Base-by-base conservation (phyloP, 139 green algal species). In the Dunaliella primolecta region DNA sequence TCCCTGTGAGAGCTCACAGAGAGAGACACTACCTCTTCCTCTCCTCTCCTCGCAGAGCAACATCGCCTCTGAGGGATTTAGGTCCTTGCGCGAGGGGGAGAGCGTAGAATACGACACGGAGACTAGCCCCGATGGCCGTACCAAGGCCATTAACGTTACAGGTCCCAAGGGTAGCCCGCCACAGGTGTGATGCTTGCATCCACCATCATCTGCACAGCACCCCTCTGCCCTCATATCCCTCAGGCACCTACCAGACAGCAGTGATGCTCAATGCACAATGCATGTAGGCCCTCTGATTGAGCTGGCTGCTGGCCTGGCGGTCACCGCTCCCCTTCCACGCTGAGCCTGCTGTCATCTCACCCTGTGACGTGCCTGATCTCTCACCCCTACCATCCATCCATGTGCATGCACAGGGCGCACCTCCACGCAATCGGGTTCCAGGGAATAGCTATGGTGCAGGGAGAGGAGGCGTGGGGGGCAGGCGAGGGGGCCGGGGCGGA, bases 91-190 rank as follows among this genome's bases (percentile, higher is more conserved):
- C 1, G 96, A 99, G 85, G 93, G 92, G 21, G 96, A 99, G 89
- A 83, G 87, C 32, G 96, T 99, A 0, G 96, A 99, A 88, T 99
- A 95, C 86, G 92, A 95, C 35, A 90, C 98, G 31, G 96, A 98
- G 77, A 84, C 88, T 32, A 91, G 92, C 30, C 89, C 95, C 0
- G 96, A 98, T 86, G 96, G 95, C 33, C 91, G 96, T 27, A 95
- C 92, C 70, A 98, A 98, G 86, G 96, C 96, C 2, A 89, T 98
- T 24, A 91, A 95, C 25, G 96, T 99, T 3, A 97, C 96, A 0
- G 96, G 96, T 0, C 96, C 96, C 0, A 90, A 79, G 21, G 96
- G 96, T 0, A 80, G 86, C 25, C 82, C 93, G 27, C 94, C 94
- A 3, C 89, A 96, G 92, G 95, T 95, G 46, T 71, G 89, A 46